A percentile compares a stretch with the other conserved stretches of the same genome.
Evolutionary conservation across 148 eudicot species (phyloP).

Genomic region (Nepenthes gracilis): DNA sequence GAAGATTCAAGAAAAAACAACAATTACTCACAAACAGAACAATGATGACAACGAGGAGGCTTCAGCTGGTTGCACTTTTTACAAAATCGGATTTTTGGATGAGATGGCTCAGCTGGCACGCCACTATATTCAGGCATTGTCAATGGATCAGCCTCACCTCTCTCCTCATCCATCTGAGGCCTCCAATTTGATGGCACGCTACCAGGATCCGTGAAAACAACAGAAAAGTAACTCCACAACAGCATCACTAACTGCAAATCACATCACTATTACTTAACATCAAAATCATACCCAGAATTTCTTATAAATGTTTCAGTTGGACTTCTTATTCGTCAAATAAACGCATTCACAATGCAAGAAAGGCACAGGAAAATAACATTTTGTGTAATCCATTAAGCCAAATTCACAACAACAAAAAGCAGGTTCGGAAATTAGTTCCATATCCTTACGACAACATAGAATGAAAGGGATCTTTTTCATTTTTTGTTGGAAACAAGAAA

Average conservation of each 20-base stretch:
- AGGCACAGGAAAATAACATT: too few relatives aligned
- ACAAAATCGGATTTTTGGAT: constrained; percentile 60
- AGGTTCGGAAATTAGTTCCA: too few relatives aligned
- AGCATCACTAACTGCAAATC: constrained; percentile 77
- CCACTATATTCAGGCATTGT: constrained; percentile 43
- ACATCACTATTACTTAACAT: background rate
- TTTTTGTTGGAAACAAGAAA: too few relatives aligned
- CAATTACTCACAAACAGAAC: constrained; percentile 88
- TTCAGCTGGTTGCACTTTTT: constrained; percentile 91
- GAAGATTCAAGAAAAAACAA: background rate
- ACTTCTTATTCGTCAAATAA: too few relatives aligned
- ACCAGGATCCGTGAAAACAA: constrained; percentile 91
- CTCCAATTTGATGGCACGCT: constrained; percentile 93
- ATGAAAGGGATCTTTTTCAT: too few relatives aligned
- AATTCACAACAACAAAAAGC: too few relatives aligned
- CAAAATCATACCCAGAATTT: background rate
- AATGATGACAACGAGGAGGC: constrained; percentile 98
- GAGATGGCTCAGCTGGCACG: constrained; percentile 30
- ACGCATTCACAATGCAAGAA: too few relatives aligned
- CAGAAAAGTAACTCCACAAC: constrained; percentile 91
- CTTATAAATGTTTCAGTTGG: background rate
- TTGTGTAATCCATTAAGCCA: too few relatives aligned
- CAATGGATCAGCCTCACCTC: constrained; percentile 63
- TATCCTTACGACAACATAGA: too few relatives aligned
- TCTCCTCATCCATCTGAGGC: constrained; percentile 77